A percentile compares a stretch with the other conserved stretches of the same genome.
Evolutionary conservation across 768 basidiomycete genomes (phyloP).

Genomic region (Amanita pseudoporphyria): DNA sequence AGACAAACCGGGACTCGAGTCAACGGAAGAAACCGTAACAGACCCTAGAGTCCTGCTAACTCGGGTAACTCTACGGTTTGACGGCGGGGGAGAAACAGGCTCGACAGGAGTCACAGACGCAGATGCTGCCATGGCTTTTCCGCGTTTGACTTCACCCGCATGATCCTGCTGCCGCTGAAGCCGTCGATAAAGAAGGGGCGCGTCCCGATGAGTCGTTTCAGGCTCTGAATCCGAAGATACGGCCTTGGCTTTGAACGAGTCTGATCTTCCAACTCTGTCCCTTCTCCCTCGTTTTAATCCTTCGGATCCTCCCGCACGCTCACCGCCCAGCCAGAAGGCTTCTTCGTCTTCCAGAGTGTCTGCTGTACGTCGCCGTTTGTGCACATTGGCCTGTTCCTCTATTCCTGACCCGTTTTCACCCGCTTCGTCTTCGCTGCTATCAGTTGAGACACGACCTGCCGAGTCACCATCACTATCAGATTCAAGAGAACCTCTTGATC

Average conservation of each 20-base stretch:
- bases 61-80: conserved; percentile 28
- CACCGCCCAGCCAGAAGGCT: conserved; percentile 42
- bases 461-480: conserved; percentile 34
- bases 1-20: not conserved
- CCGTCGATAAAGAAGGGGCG: conserved; percentile 28
- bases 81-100: conserved; percentile 60
- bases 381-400: conserved; percentile 14
- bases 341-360: conserved; percentile 35
- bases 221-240: conserved; percentile 4
- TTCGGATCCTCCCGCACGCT: conserved; percentile 9
- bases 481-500: conserved; percentile 29
- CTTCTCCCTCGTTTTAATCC: conserved; percentile 2
- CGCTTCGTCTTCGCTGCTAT: conserved; percentile 19
- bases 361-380: conserved; percentile 31
- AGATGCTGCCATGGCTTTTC: not conserved
- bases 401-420: conserved; percentile 10
- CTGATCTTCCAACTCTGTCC: conserved; percentile 8
- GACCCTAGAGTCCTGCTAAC: not conserved
- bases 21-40: not conserved
- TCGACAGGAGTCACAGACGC: conserved; percentile 21
- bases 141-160: not conserved
- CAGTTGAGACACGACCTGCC: conserved; percentile 19
- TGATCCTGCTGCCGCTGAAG: conserved; percentile 18
- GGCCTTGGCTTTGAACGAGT: conserved; percentile 6
- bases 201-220: conserved; percentile 7